Conservation (phyloP, 2,329 filamentous ascomycete genomes). For the Trichoderma sp. region DNA sequence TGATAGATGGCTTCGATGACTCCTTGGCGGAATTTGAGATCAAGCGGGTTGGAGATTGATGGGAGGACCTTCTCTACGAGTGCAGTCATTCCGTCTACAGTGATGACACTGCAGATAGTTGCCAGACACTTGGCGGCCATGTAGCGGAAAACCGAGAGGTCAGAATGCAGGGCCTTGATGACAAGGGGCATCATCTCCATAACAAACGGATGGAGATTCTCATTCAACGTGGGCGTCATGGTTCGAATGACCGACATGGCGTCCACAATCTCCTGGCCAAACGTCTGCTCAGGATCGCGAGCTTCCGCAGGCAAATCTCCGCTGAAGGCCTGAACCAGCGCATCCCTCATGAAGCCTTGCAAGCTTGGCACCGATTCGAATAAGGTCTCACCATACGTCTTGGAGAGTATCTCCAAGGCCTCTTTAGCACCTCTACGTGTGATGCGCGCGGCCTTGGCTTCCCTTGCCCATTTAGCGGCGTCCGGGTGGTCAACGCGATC, state of each 20-base stretch:
- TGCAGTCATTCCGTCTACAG: slow-evolving; percentile 92
- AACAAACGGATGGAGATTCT: slow-evolving; percentile 72
- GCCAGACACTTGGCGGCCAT: slow-evolving; percentile 97
- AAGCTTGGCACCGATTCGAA: slow-evolving; percentile 84
- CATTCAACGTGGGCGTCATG: slow-evolving; percentile 83
- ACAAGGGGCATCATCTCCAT: slow-evolving; percentile 80
- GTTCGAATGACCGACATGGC: slow-evolving; percentile 89
- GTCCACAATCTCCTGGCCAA: slow-evolving; percentile 92
- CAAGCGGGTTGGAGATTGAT: slow-evolving; percentile 84
- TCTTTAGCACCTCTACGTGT: slow-evolving; percentile 92
- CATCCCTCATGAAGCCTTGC: slow-evolving; percentile 73
- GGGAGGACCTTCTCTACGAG: slow-evolving; percentile 90
- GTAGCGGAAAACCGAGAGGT: slow-evolving; percentile 89
- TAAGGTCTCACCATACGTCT: slow-evolving; percentile 72
- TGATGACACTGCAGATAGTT: slow-evolving; percentile 94
- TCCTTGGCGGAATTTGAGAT: slow-evolving; percentile 85
- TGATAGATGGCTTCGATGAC: slow-evolving; percentile 96
- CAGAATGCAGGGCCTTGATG: slow-evolving; percentile 81
- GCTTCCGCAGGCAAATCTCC: slow-evolving; percentile 70
- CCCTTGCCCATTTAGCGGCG: slow-evolving; percentile 82
- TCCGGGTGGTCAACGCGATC: slow-evolving; percentile 91
- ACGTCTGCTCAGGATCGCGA: slow-evolving; percentile 65
- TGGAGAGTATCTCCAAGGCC: slow-evolving; percentile 81
- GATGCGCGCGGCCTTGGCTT: slow-evolving; percentile 84
- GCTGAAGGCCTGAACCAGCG: slow-evolving; percentile 71